Conservation (phyloP, 2,329 filamentous ascomycete genomes). For the Botrytis medusae region DNA sequence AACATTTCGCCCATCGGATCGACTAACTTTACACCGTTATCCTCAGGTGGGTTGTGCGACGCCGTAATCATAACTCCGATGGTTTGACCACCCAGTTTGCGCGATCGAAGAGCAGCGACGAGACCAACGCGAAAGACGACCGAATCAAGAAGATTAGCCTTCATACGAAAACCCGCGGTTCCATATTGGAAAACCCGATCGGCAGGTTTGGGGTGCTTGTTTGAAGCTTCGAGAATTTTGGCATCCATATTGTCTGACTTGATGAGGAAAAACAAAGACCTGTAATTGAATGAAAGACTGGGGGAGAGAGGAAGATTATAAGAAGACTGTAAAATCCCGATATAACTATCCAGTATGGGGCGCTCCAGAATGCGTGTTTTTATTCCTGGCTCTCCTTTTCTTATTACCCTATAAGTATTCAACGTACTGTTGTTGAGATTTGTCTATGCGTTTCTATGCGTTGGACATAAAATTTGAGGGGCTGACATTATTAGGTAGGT, state of each 20-base stretch:
- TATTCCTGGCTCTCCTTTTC: not conserved
- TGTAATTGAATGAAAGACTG: not conserved
- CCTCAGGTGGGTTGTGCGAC: conserved; percentile 84
- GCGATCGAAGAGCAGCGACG: conserved; percentile 82
- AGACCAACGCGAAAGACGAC: conserved; percentile 92
- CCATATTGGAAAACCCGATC: conserved; percentile 63
- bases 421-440: conserved; percentile 15
- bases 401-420: conserved; percentile 9
- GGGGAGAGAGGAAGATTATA: conserved; percentile 8
- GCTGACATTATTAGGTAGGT: not conserved
- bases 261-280: conserved; percentile 3
- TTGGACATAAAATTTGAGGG: conserved; percentile 20
- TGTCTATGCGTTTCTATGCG: conserved; percentile 19
- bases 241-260: conserved; percentile 45
- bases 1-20: conserved; percentile 98
- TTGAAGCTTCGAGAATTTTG: conserved; percentile 59
- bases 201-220: conserved; percentile 58
- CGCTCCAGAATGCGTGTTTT: not conserved
- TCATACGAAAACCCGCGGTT: conserved; percentile 68
- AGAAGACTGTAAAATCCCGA: not conserved
- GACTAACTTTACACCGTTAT: conserved; percentile 94
- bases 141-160: conserved; percentile 78
- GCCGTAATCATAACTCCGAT: conserved; percentile 97
- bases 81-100: conserved; percentile 83
- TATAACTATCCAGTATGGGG: not conserved